Percentiles rank a stretch among this genome's conserved stretches.
Conservation (phyloP, 345 rosid species). For the Salix dunnii region DNA sequence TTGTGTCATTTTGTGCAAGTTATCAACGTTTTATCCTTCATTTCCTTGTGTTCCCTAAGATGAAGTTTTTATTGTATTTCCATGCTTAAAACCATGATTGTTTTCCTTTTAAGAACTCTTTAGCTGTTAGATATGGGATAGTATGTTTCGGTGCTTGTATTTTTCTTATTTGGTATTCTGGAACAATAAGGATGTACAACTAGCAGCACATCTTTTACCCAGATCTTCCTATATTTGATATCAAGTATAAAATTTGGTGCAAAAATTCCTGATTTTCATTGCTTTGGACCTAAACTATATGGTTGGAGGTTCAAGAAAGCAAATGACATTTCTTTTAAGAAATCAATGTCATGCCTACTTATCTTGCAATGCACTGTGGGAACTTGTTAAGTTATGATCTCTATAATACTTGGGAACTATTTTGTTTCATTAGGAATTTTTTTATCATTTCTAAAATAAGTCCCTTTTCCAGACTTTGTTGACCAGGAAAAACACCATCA, state of each 20-base stretch:
- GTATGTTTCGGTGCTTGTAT: background rate
- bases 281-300: no score
- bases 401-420: background rate
- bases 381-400: background rate
- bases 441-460: conserved; percentile 9
- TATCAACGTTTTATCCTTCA: background rate
- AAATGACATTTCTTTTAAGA: no score
- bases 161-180: background rate
- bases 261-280: no score
- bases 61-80: background rate
- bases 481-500: conserved; percentile 80
- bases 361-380: background rate
- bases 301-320: no score
- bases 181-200: background rate
- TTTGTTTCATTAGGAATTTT: background rate
- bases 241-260: no score
- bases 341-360: background rate
- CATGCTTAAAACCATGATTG: background rate
- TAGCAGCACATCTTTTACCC: no score
- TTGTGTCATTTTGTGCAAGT: background rate
- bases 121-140: background rate
- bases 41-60: background rate
- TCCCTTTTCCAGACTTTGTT: conserved; percentile 54
- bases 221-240: no score
- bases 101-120: background rate